phyloP scores from a whole-genome alignment of 2,329 filamentous ascomycete genomes.

The Ilyonectria mors-panacis region DNA sequence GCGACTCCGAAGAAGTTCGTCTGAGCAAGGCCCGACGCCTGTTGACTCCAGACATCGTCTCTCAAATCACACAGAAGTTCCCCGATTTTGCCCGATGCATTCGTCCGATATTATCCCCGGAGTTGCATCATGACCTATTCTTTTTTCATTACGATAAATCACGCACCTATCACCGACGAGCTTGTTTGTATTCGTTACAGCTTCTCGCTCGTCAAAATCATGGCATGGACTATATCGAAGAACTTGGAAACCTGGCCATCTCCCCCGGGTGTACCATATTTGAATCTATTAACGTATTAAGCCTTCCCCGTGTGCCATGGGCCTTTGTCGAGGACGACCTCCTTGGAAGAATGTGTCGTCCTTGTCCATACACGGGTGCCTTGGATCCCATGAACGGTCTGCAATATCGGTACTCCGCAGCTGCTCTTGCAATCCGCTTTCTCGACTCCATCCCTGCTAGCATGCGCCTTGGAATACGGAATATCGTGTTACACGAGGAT shows the following conservation, averaged over 20 bases:
- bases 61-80: background rate
- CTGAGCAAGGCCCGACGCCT: background rate
- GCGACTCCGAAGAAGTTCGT: no score
- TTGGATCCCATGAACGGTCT: background rate
- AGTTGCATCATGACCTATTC: no score
- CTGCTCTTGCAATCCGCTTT: slow-evolving; percentile 26
- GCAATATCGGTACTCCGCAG: slow-evolving; percentile 31
- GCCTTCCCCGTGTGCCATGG: background rate
- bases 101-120: background rate
- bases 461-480: slow-evolving; percentile 3
- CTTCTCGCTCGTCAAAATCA: background rate
- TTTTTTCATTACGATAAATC: background rate
- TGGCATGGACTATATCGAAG: background rate
- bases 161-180: background rate
- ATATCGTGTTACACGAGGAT: slow-evolving; percentile 18
- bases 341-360: background rate
- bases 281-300: background rate
- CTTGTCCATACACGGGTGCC: background rate
- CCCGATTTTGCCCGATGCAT: background rate
- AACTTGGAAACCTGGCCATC: no score
- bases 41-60: background rate
- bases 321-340: background rate
- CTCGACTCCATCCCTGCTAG: background rate
- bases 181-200: background rate
- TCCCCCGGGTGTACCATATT: no score